These are phyloP conservation scores for Poa pratensis DNA, from an alignment of 176 grass and related monocot genomes.

Conservation along the genomic window DNA sequence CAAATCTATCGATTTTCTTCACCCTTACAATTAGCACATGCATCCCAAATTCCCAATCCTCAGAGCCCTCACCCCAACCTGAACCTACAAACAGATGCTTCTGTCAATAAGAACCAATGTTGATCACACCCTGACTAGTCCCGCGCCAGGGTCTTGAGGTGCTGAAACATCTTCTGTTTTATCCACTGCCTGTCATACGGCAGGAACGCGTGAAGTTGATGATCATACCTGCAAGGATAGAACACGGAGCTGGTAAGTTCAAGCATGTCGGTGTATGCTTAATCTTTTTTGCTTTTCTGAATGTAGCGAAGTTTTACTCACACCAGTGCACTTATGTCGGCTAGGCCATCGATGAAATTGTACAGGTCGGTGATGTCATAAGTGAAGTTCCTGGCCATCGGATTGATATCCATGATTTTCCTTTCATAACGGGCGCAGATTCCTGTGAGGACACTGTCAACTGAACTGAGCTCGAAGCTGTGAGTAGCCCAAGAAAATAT, in stretches of 20 bases:
- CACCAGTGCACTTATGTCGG: conserved; percentile 79
- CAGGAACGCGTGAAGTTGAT: conserved; percentile 72
- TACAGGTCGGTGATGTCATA: conserved; percentile 84
- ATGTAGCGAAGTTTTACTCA: conserved; percentile 44
- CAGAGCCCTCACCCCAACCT: neutral
- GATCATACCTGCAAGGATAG: conserved; percentile 56
- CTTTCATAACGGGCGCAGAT: conserved; percentile 82
- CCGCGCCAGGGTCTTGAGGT: conserved; percentile 65
- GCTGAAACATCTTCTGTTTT: conserved; percentile 75
- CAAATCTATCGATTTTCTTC: neutral
- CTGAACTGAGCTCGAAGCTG: neutral
- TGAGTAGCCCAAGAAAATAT: neutral
- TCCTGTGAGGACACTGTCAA: conserved; percentile 38
- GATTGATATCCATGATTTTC: conserved; percentile 85
- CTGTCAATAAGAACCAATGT: neutral
- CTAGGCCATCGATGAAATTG: conserved; percentile 78
- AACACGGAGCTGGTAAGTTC: neutral
- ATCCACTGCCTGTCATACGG: conserved; percentile 87
- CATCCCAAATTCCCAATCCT: neutral
- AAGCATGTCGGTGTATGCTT: neutral
- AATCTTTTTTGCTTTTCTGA: neutral
- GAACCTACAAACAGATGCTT: neutral
- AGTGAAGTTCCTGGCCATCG: conserved; percentile 61
- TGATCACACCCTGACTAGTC: conserved; percentile 12
- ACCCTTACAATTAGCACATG: conserved; percentile 9